Conservation (phyloP, 345 rosid genomes). For the Triadica sebifera region DNA sequence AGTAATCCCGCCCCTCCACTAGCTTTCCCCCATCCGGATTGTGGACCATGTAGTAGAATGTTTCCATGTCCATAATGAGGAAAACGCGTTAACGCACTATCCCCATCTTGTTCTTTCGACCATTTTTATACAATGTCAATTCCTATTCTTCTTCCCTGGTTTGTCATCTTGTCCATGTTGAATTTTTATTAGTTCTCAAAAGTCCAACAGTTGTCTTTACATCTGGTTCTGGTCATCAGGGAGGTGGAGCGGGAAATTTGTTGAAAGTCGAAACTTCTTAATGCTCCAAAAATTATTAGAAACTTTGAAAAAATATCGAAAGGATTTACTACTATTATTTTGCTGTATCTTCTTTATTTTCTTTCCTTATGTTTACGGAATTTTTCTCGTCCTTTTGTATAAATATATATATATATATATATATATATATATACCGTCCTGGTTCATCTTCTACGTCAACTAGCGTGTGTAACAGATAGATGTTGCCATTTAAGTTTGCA, state of each 20-base stretch:
- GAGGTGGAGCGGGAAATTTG: neutral
- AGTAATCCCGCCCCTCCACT: neutral
- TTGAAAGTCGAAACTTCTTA: neutral
- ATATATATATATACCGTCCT: no score
- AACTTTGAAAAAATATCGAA: neutral
- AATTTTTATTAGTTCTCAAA: neutral
- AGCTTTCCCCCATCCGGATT: neutral
- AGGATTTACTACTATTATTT: no score
- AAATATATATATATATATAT: no score
- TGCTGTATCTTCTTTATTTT: no score
- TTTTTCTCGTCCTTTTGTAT: no score
- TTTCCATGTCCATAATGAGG: neutral
- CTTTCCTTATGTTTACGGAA: no score
- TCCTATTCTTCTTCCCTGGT: constrained; percentile 3
- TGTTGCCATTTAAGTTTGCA: no score
- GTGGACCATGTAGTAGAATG: neutral
- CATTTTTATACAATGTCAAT: neutral
- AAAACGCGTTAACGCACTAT: neutral
- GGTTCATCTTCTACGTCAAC: neutral
- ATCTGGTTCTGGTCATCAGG: neutral
- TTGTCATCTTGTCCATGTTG: neutral
- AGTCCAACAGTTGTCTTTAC: neutral
- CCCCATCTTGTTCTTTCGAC: neutral
- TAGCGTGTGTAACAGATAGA: neutral
- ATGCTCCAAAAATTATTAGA: neutral